Evolutionary conservation across 2,329 filamentous ascomycete genomes (phyloP), one percentile per base, ranked within the genome.

Genomic region (Alternaria metachromatica): DNA sequence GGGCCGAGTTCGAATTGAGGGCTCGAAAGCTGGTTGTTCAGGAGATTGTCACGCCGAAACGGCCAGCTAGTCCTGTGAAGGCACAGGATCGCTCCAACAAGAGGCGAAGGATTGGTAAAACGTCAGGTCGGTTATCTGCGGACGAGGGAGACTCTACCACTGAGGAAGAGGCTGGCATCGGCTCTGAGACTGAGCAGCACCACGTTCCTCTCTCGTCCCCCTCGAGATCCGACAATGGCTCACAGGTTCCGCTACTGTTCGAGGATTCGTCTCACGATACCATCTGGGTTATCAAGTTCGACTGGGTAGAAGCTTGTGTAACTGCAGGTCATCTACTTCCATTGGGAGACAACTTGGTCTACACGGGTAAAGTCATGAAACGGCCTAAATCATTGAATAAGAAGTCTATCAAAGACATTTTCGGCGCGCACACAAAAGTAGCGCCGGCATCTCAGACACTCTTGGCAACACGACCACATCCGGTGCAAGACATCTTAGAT

Each of bases 1-100:
- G 95, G 18, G 93, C 93, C 1, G 84, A 87, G 50, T 89, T 96
- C 71, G 95, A 98, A 80, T 82, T 98, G 64, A 86, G 92, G 57
- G 86, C 87, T 7, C 86, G 88, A 49, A 89, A 88, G 13, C 70
- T 97, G 3, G 77, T 80, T 44, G 88, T 89, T 0, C 83, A 87
- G 58, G 87, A 89, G 61, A 70, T 83, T 4, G 61, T 73, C 8
- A 60, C 67, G 46, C 70, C 55, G 2, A 76, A 75, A 61, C 65
- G 68, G 18, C 44, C 57, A 21, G 53, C 57, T 33, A 74, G 65
- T 63, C 66, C 68, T 10, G 8, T 65, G 59, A 50, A 66, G 44
- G 50, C 66, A 8, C 59, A 60, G 18, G 66, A 55, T 55, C 57
- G 63, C 26, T 28, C 61, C 28, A 62, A 20, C 18, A 77, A 76